A percentile compares a stretch with the other conserved stretches of the same genome.
phyloP scores from a whole-genome alignment of 2,329 filamentous ascomycete genomes.

The Colletotrichum tropicale region DNA sequence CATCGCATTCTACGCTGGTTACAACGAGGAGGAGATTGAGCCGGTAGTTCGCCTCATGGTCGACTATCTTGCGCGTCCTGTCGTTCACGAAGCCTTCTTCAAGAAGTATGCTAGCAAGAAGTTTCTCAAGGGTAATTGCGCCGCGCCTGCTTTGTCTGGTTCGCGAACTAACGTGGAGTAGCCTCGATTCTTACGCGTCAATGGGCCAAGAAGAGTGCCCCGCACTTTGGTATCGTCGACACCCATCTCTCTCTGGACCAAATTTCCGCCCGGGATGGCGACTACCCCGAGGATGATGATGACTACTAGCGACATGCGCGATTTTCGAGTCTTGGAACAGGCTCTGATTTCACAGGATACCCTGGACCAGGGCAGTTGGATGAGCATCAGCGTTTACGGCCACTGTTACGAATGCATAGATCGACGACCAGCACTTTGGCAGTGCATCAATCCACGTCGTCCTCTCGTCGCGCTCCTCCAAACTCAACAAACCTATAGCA shows the following conservation, averaged over 20 bases:
- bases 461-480: not conserved
- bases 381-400: conserved; percentile 19
- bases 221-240: conserved; percentile 58
- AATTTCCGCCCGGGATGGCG: conserved; percentile 31
- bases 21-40: conserved; percentile 89
- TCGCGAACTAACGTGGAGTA: conserved; percentile 41
- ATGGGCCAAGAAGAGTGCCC: conserved; percentile 87
- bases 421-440: conserved; percentile 24
- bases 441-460: not conserved
- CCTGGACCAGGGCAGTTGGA: conserved; percentile 24
- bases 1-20: conserved; percentile 88
- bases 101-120: conserved; percentile 99
- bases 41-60: conserved; percentile 95
- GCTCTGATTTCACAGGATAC: conserved; percentile 27
- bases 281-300: conserved; percentile 34
- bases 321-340: conserved; percentile 22
- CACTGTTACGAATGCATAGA: conserved; percentile 38
- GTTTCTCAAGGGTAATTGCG: conserved; percentile 89
- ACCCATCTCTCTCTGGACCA: conserved; percentile 56
- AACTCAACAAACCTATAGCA: not conserved
- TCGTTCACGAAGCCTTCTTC: conserved; percentile 96
- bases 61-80: conserved; percentile 90
- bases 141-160: not conserved
- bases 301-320: conserved; percentile 15
- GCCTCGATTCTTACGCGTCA: conserved; percentile 89